phyloP scores from a whole-genome alignment of 768 basidiomycete species.

The Amyloporia xantha region DNA sequence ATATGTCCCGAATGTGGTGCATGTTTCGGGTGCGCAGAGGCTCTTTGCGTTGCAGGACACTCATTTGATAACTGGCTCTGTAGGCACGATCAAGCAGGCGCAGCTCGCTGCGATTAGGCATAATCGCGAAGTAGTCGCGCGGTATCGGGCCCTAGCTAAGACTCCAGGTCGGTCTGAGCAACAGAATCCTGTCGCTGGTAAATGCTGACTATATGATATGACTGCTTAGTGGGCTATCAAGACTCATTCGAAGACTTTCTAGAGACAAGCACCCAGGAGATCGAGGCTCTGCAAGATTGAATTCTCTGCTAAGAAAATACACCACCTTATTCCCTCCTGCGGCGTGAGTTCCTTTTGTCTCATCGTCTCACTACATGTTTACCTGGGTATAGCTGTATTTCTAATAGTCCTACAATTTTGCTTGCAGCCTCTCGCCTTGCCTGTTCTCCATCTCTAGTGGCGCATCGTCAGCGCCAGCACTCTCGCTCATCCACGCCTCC shows the following conservation, averaged over 20 bases:
- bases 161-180: slow-evolving; percentile 38
- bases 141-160: slow-evolving; percentile 50
- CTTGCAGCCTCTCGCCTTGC: slow-evolving; percentile 2
- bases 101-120: slow-evolving; percentile 73
- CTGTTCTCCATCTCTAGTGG: not conserved
- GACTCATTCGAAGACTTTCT: slow-evolving; percentile 59
- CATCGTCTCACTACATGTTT: too few relatives aligned
- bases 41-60: not conserved
- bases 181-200: not conserved
- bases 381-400: not conserved
- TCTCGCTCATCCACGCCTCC: slow-evolving; percentile 5
- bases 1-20: slow-evolving; percentile 71
- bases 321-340: too few relatives aligned
- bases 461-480: not conserved
- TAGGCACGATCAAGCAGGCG: slow-evolving; percentile 84
- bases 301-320: not conserved
- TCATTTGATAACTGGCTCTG: not conserved
- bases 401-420: slow-evolving; percentile 10
- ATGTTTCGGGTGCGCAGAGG: slow-evolving; percentile 58
- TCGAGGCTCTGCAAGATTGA: slow-evolving; percentile 60
- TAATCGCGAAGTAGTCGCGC: slow-evolving; percentile 64
- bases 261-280: slow-evolving; percentile 49
- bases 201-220: too few relatives aligned
- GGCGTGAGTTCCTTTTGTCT: too few relatives aligned
- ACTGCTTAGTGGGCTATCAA: slow-evolving; percentile 41